Evolutionary conservation across 768 basidiomycete genomes (phyloP).

Genomic region (Hypholoma sublateritium): DNA sequence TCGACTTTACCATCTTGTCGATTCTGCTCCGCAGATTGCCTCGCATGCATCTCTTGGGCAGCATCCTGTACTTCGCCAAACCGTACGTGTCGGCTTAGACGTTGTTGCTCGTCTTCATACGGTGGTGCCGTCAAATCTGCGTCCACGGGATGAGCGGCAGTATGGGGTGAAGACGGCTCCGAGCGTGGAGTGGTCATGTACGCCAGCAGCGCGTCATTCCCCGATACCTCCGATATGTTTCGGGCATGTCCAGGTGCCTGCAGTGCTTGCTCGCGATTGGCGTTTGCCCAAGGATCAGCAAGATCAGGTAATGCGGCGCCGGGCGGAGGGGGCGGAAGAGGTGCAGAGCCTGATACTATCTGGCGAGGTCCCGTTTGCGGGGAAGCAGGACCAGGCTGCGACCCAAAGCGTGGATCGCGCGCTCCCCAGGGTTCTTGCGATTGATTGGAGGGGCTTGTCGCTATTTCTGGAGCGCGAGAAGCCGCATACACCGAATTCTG

Average conservation of each 20-base stretch:
- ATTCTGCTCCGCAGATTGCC: slow-evolving; percentile 18
- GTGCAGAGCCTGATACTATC: background rate
- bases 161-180: slow-evolving; percentile 3
- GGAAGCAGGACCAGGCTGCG: background rate
- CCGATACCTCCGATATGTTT: slow-evolving; percentile 17
- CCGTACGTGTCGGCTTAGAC: slow-evolving; percentile 36
- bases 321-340: slow-evolving; percentile 17
- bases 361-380: background rate
- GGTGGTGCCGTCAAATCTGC: background rate
- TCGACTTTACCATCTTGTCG: slow-evolving; percentile 4
- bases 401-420: background rate
- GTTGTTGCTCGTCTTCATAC: slow-evolving; percentile 21
- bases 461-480: background rate
- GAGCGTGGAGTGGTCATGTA: slow-evolving; percentile 31
- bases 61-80: slow-evolving; percentile 43
- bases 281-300: slow-evolving; percentile 16
- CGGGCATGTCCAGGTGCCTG: slow-evolving; percentile 9
- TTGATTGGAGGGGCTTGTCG: background rate
- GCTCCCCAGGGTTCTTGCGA: background rate
- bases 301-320: slow-evolving; percentile 20
- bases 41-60: slow-evolving; percentile 33
- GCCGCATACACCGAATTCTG: background rate
- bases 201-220: slow-evolving; percentile 35
- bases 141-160: background rate
- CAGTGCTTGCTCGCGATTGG: slow-evolving; percentile 7